Base-by-base conservation (phyloP, 345 rosid genomes). In the Sisymbrium irio region DNA sequence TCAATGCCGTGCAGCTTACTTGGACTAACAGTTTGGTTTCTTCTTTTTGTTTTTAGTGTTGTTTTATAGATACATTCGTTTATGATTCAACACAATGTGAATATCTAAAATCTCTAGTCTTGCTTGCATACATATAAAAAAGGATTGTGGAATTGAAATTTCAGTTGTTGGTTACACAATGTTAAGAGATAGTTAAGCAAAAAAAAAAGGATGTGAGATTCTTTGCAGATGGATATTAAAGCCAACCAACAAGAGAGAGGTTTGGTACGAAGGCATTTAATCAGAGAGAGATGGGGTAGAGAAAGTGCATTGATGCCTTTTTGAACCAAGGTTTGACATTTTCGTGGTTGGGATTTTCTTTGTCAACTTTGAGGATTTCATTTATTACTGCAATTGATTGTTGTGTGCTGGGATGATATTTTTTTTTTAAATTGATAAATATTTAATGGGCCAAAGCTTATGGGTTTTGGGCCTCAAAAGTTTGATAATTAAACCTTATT, bases 1-100 rank as follows among this genome's bases (percentile, higher is more conserved):
- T 76, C 96, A 91, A 75, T 85, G 81, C 45, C 81, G 53, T 3
- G 20, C 45, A 70, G 55, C 65, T 77, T 71, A 70, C 76, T 36
- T 77, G 71, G 80, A 77, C 57, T 77, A 76, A 62, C 50, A 25
- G 3, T 35, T 68, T 15, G 62, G n/a, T n/a, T 6, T 10, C 7
- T 49, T 41, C 6, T 2, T 44, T 40, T 61, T 19, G 18, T 14
- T 61, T 47, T 6, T 15, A 11, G 69, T 75, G 74, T 75, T 75
- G 74, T 22, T 54, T 69, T 62, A 61, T 76, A 62, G 65, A 76
- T 76, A 54, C 68, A 69, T 68, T 69, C 62, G 50, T 61, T 44
- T 75, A 45, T 50, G 37, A 39, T 67, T 67, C 70, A 76, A 69
- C 51, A 62, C 42, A 62, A 20, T 75, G 79, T 75, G 74, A 62